A percentile compares a stretch with the other conserved stretches of the same genome.
These are phyloP conservation scores for Novakomyces olei DNA, from an alignment of 805 yeast species.

Conservation along the genomic window DNA sequence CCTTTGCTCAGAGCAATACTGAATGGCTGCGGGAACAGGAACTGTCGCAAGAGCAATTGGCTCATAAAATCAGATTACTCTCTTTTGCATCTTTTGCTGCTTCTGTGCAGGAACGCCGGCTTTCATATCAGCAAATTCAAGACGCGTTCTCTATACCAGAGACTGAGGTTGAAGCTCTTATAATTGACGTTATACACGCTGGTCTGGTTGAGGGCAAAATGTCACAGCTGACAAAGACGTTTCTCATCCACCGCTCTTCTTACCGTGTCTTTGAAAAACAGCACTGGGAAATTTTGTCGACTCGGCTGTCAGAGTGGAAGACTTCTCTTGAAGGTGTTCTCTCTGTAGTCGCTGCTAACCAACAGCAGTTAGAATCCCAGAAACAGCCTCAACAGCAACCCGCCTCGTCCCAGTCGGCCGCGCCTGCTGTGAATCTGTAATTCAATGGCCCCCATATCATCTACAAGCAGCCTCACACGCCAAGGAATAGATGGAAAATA, in stretches of 20 bases:
- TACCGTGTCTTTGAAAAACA: conserved; percentile 18
- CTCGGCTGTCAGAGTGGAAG: conserved; percentile 18
- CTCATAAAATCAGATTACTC: conserved; percentile 9
- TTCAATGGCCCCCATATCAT: no score
- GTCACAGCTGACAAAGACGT: conserved; percentile 18
- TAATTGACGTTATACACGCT: conserved; percentile 22
- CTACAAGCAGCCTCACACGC: no score
- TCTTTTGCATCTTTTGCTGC: conserved; percentile 11
- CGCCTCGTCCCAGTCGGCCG: no score
- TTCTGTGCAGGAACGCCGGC: conserved; percentile 5
- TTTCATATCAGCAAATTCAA: conserved; percentile 17
- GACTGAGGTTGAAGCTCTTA: conserved; percentile 18
- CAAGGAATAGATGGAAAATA: no score
- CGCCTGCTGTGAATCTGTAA: no score
- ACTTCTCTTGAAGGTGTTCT: conserved; percentile 14
- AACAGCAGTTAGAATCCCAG: no score
- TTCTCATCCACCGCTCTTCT: conserved; percentile 18
- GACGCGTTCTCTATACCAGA: conserved; percentile 14
- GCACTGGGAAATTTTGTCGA: conserved; percentile 19
- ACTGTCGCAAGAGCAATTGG: conserved; percentile 7
- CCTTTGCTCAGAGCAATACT: not conserved
- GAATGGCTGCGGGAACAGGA: not conserved
- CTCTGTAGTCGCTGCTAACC: no score
- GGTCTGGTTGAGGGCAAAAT: conserved; percentile 22
- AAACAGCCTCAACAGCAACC: no score